Percentiles rank a stretch among this genome's conserved stretches.
These are phyloP conservation scores for Whalleya microplaca DNA, from an alignment of 2,329 filamentous ascomycete genomes.

Conservation along the genomic window DNA sequence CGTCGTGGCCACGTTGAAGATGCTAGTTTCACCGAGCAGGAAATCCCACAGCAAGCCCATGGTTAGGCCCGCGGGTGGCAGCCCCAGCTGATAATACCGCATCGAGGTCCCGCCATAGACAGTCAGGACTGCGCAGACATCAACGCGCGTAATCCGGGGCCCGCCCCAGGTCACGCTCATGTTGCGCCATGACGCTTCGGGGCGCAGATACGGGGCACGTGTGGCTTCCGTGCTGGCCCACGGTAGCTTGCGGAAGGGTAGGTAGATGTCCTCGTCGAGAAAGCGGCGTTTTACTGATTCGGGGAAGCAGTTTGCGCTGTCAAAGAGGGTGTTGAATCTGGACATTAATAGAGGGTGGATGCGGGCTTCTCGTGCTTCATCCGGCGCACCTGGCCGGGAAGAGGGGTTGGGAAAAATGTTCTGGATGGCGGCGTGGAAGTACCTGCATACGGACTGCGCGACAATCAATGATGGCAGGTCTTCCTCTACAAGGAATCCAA, in stretches of 20 bases:
- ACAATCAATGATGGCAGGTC: slow-evolving; percentile 11
- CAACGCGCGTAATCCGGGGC: slow-evolving; percentile 1
- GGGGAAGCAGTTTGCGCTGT: not conserved
- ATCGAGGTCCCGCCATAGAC: slow-evolving; percentile 2
- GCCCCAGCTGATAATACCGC: slow-evolving; percentile 2
- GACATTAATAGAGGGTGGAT: not conserved
- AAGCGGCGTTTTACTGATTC: no score
- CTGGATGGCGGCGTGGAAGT: slow-evolving; percentile 4
- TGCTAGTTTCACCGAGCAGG: not conserved
- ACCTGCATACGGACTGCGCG: slow-evolving; percentile 10
- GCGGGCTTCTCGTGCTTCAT: not conserved
- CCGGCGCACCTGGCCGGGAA: not conserved
- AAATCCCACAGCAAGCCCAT: slow-evolving; percentile 18
- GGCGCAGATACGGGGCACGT: slow-evolving; percentile 7
- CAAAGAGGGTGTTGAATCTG: slow-evolving; percentile 1
- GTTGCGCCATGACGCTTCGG: slow-evolving; percentile 11
- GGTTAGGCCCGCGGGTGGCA: slow-evolving; percentile 6
- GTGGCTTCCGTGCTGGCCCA: slow-evolving; percentile 2
- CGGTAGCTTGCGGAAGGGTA: slow-evolving; percentile 2
- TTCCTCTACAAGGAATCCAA: slow-evolving; percentile 8
- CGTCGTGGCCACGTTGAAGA: not conserved
- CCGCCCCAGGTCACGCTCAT: slow-evolving; percentile 9
- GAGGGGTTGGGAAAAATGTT: slow-evolving; percentile 3
- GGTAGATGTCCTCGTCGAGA: not conserved
- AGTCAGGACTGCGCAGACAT: not conserved